Base-by-base conservation (phyloP, 2,329 filamentous ascomycete genomes). In the Phoma sp. region DNA sequence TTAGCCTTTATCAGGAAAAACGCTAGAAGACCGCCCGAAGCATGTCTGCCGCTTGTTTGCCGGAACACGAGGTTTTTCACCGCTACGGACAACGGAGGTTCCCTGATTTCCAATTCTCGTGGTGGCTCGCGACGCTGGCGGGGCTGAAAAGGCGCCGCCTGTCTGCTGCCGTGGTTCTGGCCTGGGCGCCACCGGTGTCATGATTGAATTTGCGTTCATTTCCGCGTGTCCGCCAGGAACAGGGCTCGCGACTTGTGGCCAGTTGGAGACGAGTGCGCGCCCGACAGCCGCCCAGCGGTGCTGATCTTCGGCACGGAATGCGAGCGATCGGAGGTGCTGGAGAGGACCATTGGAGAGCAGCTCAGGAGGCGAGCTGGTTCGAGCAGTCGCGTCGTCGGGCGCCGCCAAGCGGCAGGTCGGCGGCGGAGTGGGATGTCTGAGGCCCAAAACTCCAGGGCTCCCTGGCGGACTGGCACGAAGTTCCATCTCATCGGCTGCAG, bases 401-500 rank as follows among this genome's bases (percentile, higher is more conserved):
- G n/a, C 28, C 42, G 47, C 53, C 53, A 52, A 56, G 43, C 33
- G 33, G 42, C 17, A 38, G 23, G 29, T 53, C 50, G 37, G 43
- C 43, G 17, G 43, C 43, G 37, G 50, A 53, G 50, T 47, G 37
- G 42, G 21, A 53, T 18, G 12, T 10, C 17, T 20, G 15, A n/a
- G n/a, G n/a, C 30, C 12, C 30, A 33, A 42, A 47, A 48, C 38
- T 38, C 20, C 38, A 52, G 36, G 42, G 36, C 32, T 36, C 33
- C 47, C 38, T 34, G 28, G 40, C 10, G 36, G 15, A 7, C 20
- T 43, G 15, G 9, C 28, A n/a, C 26, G 7, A 37, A 43, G 37
- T 47, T 32, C 42, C 42, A 42, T 42, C 45, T 51, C 56, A 57
- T 64, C 65, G 65, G 65, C 53, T 60, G 56, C 43, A 54, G 53